A percentile compares a stretch with the other conserved stretches of the same genome.
Evolutionary conservation across 352 stramenopile species (phyloP).

Genomic region (Lagenidium giganteum): DNA sequence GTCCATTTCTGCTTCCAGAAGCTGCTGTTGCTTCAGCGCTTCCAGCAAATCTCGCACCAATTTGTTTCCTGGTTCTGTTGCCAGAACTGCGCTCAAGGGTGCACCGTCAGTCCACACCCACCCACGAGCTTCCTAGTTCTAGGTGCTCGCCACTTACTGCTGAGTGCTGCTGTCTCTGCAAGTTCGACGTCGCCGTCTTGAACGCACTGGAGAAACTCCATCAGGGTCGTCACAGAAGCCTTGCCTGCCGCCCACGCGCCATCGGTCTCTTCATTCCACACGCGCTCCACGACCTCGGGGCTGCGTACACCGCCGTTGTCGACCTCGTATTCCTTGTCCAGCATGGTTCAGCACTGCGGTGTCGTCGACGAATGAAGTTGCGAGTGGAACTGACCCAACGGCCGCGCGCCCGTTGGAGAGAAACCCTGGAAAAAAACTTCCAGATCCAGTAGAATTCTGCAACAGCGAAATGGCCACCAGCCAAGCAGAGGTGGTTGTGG

Average conservation of each 20-base stretch:
- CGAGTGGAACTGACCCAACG: constrained; percentile 32
- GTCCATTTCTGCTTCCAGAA: constrained; percentile 26
- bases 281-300: constrained; percentile 41
- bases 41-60: constrained; percentile 60
- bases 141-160: constrained; percentile 41
- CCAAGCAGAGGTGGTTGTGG: too few species aligned
- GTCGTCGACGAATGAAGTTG: constrained; percentile 7
- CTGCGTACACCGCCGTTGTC: constrained; percentile 15
- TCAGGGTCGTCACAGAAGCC: constrained; percentile 46
- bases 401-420: too few species aligned
- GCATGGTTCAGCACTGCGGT: constrained; percentile 4
- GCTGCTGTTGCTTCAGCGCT: constrained; percentile 54
- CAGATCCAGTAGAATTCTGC: too few species aligned
- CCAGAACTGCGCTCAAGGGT: constrained; percentile 30
- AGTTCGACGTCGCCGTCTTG: constrained; percentile 52
- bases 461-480: too few species aligned
- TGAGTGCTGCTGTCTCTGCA: constrained; percentile 31
- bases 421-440: too few species aligned
- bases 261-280: constrained; percentile 60
- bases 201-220: constrained; percentile 42
- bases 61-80: constrained; percentile 47
- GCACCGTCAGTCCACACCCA: too few species aligned
- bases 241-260: constrained; percentile 61
- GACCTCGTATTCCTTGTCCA: constrained; percentile 14
- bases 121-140: too few species aligned